Conservation (phyloP, 139 green algal species). For the Haematococcus lacustris region DNA sequence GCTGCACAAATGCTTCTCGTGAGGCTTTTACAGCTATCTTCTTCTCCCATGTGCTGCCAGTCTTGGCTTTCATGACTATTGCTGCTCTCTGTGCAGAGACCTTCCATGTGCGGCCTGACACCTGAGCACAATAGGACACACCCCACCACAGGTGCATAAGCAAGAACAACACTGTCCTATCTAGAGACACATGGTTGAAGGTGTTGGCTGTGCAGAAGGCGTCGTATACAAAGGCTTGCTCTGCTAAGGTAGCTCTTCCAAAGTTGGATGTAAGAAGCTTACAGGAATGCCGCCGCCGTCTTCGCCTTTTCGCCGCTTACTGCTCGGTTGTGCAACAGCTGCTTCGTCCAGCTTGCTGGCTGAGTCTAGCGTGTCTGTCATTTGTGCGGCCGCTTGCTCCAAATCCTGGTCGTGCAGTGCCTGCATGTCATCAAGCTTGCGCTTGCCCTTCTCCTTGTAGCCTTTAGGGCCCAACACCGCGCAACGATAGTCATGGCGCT, state of each 20-base stretch:
- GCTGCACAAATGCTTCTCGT: slow-evolving; percentile 14
- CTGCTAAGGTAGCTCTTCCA: too few species aligned
- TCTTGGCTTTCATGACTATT: slow-evolving; percentile 18
- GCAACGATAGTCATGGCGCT: neutral
- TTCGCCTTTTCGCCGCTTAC: slow-evolving; percentile 19
- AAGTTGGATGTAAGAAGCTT: too few species aligned
- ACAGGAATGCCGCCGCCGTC: too few species aligned
- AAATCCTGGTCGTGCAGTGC: neutral
- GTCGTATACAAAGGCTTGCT: too few species aligned
- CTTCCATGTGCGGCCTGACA: slow-evolving; percentile 44
- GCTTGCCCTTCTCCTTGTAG: slow-evolving; percentile 24
- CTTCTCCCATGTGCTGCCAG: slow-evolving; percentile 27
- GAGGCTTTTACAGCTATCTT: slow-evolving; percentile 24
- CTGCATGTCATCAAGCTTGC: slow-evolving; percentile 9
- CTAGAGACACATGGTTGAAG: too few species aligned
- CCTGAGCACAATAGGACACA: slow-evolving; percentile 7
- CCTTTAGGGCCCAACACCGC: slow-evolving; percentile 24
- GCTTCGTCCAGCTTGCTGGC: slow-evolving; percentile 19
- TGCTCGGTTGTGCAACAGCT: neutral
- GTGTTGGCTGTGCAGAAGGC: too few species aligned
- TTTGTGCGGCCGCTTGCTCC: neutral
- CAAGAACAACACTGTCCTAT: too few species aligned
- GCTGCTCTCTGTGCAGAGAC: slow-evolving; percentile 16
- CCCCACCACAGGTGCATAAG: neutral
- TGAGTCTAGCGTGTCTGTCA: slow-evolving; percentile 9